Evolutionary conservation across 2,329 filamentous ascomycete species (phyloP).

Genomic region (Aspergillus glaucus): DNA sequence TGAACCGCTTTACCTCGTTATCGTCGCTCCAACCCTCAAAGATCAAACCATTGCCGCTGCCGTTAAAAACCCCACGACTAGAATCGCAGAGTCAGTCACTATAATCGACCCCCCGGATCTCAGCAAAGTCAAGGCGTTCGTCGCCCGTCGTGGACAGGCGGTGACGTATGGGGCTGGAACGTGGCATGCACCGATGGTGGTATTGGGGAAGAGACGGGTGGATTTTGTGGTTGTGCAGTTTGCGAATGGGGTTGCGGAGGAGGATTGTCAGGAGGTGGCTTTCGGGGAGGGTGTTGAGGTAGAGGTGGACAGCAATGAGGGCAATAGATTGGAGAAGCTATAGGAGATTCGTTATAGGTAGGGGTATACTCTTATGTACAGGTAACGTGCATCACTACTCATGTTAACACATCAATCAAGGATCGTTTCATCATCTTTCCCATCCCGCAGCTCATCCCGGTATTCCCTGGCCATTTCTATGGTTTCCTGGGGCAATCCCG

Average conservation of each 20-base stretch:
- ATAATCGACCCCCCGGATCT: slow-evolving; percentile 63
- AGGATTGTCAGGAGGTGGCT: slow-evolving; percentile 81
- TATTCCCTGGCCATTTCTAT: slow-evolving; percentile 61
- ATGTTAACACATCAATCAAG: background rate
- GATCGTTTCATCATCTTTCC: background rate
- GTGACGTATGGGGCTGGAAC: slow-evolving; percentile 89
- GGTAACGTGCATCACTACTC: background rate
- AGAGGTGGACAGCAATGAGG: slow-evolving; percentile 2
- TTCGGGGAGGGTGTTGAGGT: slow-evolving; percentile 37
- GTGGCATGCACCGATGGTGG: slow-evolving; percentile 96
- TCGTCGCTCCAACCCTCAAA: slow-evolving; percentile 74
- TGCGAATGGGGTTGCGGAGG: slow-evolving; percentile 69
- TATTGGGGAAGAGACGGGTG: slow-evolving; percentile 62
- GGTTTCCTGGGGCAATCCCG: slow-evolving; percentile 69
- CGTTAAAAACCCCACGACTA: slow-evolving; percentile 10
- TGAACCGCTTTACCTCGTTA: slow-evolving; percentile 61
- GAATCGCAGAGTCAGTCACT: slow-evolving; percentile 15
- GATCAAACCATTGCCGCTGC: slow-evolving; percentile 28
- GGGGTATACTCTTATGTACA: background rate
- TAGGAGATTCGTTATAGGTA: slow-evolving; percentile 7
- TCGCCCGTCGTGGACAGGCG: slow-evolving; percentile 70
- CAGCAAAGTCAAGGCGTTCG: slow-evolving; percentile 63
- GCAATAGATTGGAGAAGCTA: background rate
- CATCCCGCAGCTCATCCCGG: slow-evolving; percentile 31
- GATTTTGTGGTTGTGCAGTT: slow-evolving; percentile 90